Base-by-base conservation (phyloP, 2,329 filamentous ascomycete genomes). In the Apiospora phragmitis region DNA sequence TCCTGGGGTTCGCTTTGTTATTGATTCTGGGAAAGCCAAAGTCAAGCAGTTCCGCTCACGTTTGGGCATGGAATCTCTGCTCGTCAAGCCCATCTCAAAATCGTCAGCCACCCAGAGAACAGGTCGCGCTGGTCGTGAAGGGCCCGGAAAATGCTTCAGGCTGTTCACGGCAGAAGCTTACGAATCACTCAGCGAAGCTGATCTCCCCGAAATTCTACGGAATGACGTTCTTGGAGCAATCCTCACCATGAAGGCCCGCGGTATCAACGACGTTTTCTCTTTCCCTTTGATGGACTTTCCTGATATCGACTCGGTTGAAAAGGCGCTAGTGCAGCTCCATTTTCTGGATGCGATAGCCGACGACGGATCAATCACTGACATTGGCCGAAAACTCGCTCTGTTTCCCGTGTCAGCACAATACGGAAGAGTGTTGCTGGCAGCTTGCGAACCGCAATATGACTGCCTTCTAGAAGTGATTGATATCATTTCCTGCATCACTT, bases 1-100 rank as follows among this genome's bases (percentile, higher is more conserved):
- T 0, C 93, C 95, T 0, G 96, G 96, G 2, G 94, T 99, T 8
- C 90, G 94, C 5, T 96, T 93, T 75, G 95, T 99, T 12, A 88
- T 99, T 26, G 96, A 99, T 78, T 93, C 93, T 70, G 96, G 96
- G 65, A 98, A 98, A 77, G 93, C 93, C 11, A 99, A 99, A 79
- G 89, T 97, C 74, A 98, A 98, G 82, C 93, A 97, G 74, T 99
- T 94, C 79, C 92, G 95, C 18, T 89, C 92, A 21, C 88, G 91
- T 0, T 87, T 98, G 0, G 95, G 94, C 6, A 91, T 99, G 78
- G 95, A 98, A 76, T 97, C 95, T 0, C 87, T 99, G 1, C 87
- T 98, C 0, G 91, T 94, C 2, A 97, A 97, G 74, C 91, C 94
- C 0, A 96, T 99, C 42, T 98, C 95, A 0, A 94, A 94, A 77